Evolutionary conservation across 805 yeast genomes (phyloP), one percentile per base, ranked within the genome.

Genomic region (Lipomyces anomalus): DNA sequence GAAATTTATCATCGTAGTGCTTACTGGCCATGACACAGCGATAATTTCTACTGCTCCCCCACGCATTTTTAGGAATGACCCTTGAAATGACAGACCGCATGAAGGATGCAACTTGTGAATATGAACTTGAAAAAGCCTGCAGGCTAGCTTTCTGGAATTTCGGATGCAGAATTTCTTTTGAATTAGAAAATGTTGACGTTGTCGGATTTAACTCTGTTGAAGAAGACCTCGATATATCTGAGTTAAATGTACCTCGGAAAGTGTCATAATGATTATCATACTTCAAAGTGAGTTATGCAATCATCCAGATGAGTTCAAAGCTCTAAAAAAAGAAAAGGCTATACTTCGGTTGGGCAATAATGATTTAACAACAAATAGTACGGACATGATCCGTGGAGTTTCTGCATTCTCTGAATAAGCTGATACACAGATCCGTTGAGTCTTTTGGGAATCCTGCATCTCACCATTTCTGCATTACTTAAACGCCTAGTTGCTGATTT

Each of bases 81-180:
- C 38, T 16, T 16, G 21, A 21, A 17, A 50, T 20, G 3, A 39
- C 47, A 2, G 44, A 24, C 3, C 22, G 26, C 11, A 44, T 44
- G 30, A 49, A 48, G 4, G 42, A 41, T 13, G 34, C 22, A 3
- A 50, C 49, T 9, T 24, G 34, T n/a, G n/a, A n/a, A n/a, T n/a
- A n/a, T n/a, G 24, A 35, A 23, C 28, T 35, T 11, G 6, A 23
- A 35, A 6, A 35, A 6, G 20, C 16, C 39, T 35, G 11, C 32
- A 28, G 11, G n/a, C 32, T n/a, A 11, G n/a, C 32, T 28, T 28
- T 28, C n/a, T 28, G n/a, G n/a, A n/a, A n/a, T n/a, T n/a, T n/a
- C n/a, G n/a, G n/a, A n/a, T n/a, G n/a, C n/a, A n/a, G n/a, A n/a
- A n/a, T n/a, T n/a, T n/a, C n/a, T n/a, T n/a, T n/a, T n/a, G n/a